These are phyloP conservation scores for Monosporascus sp. DNA, from an alignment of 2,329 filamentous ascomycete species.

Conservation along the genomic window DNA sequence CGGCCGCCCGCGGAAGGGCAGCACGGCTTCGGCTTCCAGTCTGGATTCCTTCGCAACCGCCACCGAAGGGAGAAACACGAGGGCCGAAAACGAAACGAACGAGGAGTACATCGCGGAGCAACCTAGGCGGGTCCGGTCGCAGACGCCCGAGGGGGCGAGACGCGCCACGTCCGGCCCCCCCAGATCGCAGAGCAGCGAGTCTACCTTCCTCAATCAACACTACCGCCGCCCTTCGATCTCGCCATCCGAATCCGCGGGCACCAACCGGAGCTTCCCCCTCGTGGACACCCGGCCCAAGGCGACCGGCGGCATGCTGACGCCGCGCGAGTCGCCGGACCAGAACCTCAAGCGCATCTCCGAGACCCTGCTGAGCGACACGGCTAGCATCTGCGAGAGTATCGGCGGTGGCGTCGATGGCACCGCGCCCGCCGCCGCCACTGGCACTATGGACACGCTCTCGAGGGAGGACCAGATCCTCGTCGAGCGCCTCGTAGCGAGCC, in stretches of 20 bases:
- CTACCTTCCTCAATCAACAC: slow-evolving; percentile 32
- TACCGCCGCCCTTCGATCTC: slow-evolving; percentile 45
- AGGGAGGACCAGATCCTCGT: slow-evolving; percentile 56
- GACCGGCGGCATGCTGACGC: slow-evolving; percentile 41
- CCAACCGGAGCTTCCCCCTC: slow-evolving; percentile 57
- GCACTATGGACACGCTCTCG: slow-evolving; percentile 40
- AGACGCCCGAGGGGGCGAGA: slow-evolving; percentile 27
- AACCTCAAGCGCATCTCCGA: slow-evolving; percentile 44
- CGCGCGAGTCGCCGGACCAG: slow-evolving; percentile 43
- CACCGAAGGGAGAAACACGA: slow-evolving; percentile 36
- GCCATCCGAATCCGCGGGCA: slow-evolving; percentile 53
- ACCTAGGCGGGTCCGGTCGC: slow-evolving; percentile 20
- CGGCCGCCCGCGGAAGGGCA: slow-evolving; percentile 34
- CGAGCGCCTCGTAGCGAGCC: slow-evolving; percentile 52
- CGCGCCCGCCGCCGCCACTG: slow-evolving; percentile 17
- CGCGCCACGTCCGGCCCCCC: slow-evolving; percentile 25
- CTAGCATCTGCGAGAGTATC: slow-evolving; percentile 33
- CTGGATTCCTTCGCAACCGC: slow-evolving; percentile 53
- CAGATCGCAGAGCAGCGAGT: slow-evolving; percentile 37
- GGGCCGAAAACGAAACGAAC: slow-evolving; percentile 13
- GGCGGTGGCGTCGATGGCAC: slow-evolving; percentile 20
- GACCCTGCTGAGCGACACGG: slow-evolving; percentile 42
- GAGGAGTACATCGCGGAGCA: slow-evolving; percentile 15
- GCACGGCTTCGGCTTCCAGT: slow-evolving; percentile 45
- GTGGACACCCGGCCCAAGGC: slow-evolving; percentile 43